Conservation (phyloP, 1,284 basidiomycete genomes). For the Boletus sp. region DNA sequence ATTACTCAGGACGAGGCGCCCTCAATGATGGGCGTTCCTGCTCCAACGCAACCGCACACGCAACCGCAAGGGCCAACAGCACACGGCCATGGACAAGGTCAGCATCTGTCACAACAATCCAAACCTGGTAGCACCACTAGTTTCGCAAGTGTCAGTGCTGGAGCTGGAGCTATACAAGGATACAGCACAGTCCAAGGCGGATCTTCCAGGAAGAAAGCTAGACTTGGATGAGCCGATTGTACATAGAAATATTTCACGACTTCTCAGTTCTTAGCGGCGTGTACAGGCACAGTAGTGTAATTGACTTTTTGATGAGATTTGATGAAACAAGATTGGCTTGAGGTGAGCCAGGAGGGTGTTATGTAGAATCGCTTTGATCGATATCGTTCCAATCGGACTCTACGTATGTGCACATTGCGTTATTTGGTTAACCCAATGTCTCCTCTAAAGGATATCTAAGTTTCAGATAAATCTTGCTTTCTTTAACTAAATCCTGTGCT, state of each 20-base stretch:
- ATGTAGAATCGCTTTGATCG: too few species aligned
- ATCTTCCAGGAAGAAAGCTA: constrained; percentile 42
- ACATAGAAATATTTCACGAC: too few species aligned
- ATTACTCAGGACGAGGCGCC: constrained; percentile 78
- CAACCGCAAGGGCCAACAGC: constrained; percentile 35
- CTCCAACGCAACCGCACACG: constrained; percentile 38
- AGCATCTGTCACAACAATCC: constrained; percentile 41
- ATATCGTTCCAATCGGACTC: too few species aligned
- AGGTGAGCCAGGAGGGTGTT: too few species aligned
- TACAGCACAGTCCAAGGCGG: constrained; percentile 33
- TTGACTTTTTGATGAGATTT: too few species aligned
- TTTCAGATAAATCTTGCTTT: background rate
- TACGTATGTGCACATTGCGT: too few species aligned
- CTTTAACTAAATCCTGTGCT: constrained; percentile 20
- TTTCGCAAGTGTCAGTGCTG: constrained; percentile 49
- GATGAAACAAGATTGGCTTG: too few species aligned
- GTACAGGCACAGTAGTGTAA: too few species aligned
- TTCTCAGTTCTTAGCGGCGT: too few species aligned
- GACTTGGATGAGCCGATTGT: constrained; percentile 34
- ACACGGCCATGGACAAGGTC: constrained; percentile 38
- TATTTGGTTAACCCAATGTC: background rate
- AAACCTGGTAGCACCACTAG: constrained; percentile 49
- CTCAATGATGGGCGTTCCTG: constrained; percentile 64
- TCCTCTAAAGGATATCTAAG: background rate
- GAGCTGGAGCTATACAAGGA: constrained; percentile 37